phyloP scores from a whole-genome alignment of 1,139 yeast species.

The Protomyces inouyei region DNA sequence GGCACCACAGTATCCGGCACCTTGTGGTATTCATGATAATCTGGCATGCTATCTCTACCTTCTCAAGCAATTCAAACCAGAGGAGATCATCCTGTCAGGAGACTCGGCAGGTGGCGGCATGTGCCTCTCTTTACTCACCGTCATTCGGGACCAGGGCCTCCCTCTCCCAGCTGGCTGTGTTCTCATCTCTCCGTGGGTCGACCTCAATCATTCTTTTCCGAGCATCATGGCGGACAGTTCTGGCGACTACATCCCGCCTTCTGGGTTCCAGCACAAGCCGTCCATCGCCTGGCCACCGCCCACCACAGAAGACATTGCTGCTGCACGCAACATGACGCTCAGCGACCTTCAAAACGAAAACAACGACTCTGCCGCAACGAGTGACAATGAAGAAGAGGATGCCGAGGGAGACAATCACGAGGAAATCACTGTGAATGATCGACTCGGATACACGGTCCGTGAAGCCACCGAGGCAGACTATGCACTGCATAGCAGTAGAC shows the following conservation, averaged over 20 bases:
- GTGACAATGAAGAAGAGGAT: not conserved
- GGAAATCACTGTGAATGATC: not conserved
- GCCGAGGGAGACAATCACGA: not conserved
- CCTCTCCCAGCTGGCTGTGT: constrained; percentile 33
- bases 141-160: constrained; percentile 27
- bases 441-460: constrained; percentile 11
- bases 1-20: constrained; percentile 33
- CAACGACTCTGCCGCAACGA: not conserved
- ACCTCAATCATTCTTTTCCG: constrained; percentile 33
- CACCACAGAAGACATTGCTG: constrained; percentile 19
- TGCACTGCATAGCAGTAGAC: not conserved
- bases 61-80: constrained; percentile 27
- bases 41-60: constrained; percentile 30
- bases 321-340: constrained; percentile 3
- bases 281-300: constrained; percentile 28
- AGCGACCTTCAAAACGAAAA: not conserved
- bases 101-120: constrained; percentile 33
- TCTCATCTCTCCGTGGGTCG: constrained; percentile 33
- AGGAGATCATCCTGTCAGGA: constrained; percentile 32
- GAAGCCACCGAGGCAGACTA: not conserved
- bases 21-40: constrained; percentile 31
- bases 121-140: constrained; percentile 25
- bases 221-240: constrained; percentile 29
- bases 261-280: constrained; percentile 28
- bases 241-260: constrained; percentile 32